phyloP scores from a whole-genome alignment of 208 protist genomes.

The Jaenimonas drosophilae region DNA sequence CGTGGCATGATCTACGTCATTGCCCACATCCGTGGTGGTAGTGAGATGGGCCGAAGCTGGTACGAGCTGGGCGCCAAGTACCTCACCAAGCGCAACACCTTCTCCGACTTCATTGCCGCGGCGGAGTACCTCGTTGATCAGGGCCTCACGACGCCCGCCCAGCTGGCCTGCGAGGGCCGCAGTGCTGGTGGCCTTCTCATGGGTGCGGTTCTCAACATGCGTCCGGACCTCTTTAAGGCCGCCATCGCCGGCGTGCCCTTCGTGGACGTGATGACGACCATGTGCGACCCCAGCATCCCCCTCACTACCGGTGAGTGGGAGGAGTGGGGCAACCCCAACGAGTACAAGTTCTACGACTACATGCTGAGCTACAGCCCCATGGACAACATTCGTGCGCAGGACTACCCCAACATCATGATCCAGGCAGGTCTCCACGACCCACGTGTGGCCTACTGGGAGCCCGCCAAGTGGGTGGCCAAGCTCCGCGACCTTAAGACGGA shows the following conservation, averaged over 20 bases:
- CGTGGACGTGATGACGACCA: slow-evolving; percentile 92
- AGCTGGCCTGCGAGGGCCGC: slow-evolving; percentile 83
- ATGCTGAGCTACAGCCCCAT: slow-evolving; percentile 92
- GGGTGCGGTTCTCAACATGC: slow-evolving; percentile 89
- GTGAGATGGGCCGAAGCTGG: slow-evolving; percentile 87
- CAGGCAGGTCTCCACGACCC: slow-evolving; percentile 82
- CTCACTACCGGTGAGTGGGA: slow-evolving; percentile 89
- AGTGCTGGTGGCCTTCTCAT: slow-evolving; percentile 91
- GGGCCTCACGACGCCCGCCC: slow-evolving; percentile 44
- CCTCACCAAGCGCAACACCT: slow-evolving; percentile 90
- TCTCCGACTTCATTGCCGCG: slow-evolving; percentile 87
- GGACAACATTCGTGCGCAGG: slow-evolving; percentile 85
- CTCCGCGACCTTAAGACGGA: slow-evolving; percentile 76
- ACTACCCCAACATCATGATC: slow-evolving; percentile 77
- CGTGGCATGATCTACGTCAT: slow-evolving; percentile 88
- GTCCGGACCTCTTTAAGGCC: slow-evolving; percentile 76
- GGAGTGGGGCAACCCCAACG: slow-evolving; percentile 94
- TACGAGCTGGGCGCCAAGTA: slow-evolving; percentile 91
- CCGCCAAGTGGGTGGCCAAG: slow-evolving; percentile 84
- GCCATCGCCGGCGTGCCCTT: slow-evolving; percentile 89
- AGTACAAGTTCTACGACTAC: slow-evolving; percentile 91
- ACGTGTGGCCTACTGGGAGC: slow-evolving; percentile 90
- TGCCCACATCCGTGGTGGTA: slow-evolving; percentile 88
- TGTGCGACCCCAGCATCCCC: slow-evolving; percentile 88
- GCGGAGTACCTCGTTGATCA: slow-evolving; percentile 79